Conservation (phyloP, 768 basidiomycete species). For the Paxillus ammoniavirescens region DNA sequence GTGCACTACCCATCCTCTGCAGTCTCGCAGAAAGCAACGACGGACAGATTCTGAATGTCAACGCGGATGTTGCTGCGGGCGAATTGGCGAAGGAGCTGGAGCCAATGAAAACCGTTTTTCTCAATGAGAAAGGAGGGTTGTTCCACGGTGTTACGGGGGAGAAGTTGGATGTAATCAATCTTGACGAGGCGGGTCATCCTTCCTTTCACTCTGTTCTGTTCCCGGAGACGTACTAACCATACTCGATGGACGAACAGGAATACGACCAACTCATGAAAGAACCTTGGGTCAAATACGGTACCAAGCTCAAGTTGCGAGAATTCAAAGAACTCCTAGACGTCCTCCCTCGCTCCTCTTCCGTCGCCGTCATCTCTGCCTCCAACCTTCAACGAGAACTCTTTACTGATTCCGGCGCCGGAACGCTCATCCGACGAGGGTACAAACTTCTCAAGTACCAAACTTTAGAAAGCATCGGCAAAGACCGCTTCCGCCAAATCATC, state of each 20-base stretch:
- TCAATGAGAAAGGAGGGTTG: constrained; percentile 97
- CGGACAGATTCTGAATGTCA: constrained; percentile 99
- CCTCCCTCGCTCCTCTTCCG: constrained; percentile 96
- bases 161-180: constrained; percentile 93
- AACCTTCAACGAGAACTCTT: constrained; percentile 97
- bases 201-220: not conserved
- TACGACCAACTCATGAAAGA: constrained; percentile 97
- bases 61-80: constrained; percentile 97
- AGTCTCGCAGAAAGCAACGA: constrained; percentile 91
- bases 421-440: constrained; percentile 97
- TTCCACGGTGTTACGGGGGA: constrained; percentile 97
- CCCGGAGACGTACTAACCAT: not conserved
- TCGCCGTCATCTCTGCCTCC: constrained; percentile 93
- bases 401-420: constrained; percentile 97
- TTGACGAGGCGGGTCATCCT: constrained; percentile 72
- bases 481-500: constrained; percentile 91
- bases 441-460: constrained; percentile 89
- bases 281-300: constrained; percentile 98
- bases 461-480: constrained; percentile 84
- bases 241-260: constrained; percentile 51
- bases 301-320: constrained; percentile 97
- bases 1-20: constrained; percentile 93
- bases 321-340: constrained; percentile 99
- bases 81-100: constrained; percentile 98
- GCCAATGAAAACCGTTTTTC: constrained; percentile 96